Conservation (phyloP, 768 basidiomycete species). For the Lentinula detonsa region DNA sequence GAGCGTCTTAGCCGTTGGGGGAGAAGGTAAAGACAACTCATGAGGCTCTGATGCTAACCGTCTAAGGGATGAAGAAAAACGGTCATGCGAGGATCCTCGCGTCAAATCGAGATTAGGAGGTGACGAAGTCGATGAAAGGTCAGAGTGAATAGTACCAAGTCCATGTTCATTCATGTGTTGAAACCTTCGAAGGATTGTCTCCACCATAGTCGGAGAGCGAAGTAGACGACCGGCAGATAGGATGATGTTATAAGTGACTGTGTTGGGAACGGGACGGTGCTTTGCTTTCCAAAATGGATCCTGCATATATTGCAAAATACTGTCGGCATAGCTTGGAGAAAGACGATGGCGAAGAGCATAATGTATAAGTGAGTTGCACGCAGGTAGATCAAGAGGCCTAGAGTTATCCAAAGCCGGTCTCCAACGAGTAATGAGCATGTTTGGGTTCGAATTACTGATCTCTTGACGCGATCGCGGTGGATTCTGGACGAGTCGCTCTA, state of each 20-base stretch:
- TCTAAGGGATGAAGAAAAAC: neutral
- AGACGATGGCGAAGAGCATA: conserved; percentile 60
- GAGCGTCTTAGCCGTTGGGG: conserved; percentile 4
- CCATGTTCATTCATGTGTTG: conserved; percentile 21
- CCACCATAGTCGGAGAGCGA: conserved; percentile 35
- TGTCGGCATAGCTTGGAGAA: conserved; percentile 40
- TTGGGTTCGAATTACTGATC: neutral
- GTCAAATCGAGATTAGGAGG: neutral
- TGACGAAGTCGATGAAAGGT: neutral
- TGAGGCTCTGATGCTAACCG: conserved; percentile 5
- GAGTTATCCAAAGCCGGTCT: conserved; percentile 14
- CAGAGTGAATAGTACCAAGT: neutral
- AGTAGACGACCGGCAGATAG: conserved; percentile 49
- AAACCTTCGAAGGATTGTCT: conserved; percentile 17
- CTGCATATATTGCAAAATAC: conserved; percentile 51
- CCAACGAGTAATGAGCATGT: conserved; percentile 8
- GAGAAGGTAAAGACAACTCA: conserved; percentile 2
- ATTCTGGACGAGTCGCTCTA: conserved; percentile 31
- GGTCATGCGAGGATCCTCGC: neutral
- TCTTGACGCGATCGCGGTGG: conserved; percentile 17
- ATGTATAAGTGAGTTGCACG: conserved; percentile 60
- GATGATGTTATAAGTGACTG: conserved; percentile 52
- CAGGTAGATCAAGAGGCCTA: conserved; percentile 29
- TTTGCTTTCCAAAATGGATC: conserved; percentile 12
- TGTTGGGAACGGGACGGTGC: conserved; percentile 15